Conservation (phyloP, 2,329 filamentous ascomycete species). For the Periconia sp. region DNA sequence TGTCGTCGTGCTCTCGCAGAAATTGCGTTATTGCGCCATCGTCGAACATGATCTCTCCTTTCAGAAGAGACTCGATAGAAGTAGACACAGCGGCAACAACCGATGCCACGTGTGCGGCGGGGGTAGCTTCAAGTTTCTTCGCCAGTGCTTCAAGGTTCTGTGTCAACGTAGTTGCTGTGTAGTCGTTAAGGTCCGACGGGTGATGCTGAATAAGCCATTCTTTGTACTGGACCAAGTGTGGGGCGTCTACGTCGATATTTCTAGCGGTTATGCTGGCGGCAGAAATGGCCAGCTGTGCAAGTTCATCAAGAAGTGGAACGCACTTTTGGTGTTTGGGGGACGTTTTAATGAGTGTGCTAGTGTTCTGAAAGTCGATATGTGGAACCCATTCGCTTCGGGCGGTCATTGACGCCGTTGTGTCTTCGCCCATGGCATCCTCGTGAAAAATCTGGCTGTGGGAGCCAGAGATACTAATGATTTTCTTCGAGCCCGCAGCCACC, state of each 20-base stretch:
- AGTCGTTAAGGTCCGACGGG: no score
- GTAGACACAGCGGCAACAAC: not conserved
- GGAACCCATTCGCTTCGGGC: not conserved
- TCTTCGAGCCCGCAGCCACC: not conserved
- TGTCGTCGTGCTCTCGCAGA: not conserved
- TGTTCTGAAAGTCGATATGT: not conserved
- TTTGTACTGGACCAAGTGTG: not conserved
- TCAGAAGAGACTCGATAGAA: not conserved
- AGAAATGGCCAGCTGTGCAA: not conserved
- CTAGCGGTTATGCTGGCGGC: not conserved
- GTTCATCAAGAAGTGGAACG: not conserved
- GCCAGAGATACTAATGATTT: not conserved
- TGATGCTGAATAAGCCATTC: not conserved
- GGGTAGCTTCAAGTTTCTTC: not conserved
- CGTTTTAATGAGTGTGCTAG: not conserved
- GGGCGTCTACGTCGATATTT: not conserved
- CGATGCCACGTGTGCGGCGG: not conserved
- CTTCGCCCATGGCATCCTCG: not conserved
- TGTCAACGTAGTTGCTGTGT: no score
- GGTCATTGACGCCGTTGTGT: not conserved
- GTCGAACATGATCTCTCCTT: not conserved
- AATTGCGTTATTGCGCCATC: no score
- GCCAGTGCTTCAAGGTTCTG: not conserved
- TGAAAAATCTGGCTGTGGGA: not conserved
- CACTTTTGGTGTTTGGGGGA: no score